These are phyloP conservation scores for Cyberlindnera amylophila DNA, from an alignment of 805 yeast genomes.

Conservation along the genomic window DNA sequence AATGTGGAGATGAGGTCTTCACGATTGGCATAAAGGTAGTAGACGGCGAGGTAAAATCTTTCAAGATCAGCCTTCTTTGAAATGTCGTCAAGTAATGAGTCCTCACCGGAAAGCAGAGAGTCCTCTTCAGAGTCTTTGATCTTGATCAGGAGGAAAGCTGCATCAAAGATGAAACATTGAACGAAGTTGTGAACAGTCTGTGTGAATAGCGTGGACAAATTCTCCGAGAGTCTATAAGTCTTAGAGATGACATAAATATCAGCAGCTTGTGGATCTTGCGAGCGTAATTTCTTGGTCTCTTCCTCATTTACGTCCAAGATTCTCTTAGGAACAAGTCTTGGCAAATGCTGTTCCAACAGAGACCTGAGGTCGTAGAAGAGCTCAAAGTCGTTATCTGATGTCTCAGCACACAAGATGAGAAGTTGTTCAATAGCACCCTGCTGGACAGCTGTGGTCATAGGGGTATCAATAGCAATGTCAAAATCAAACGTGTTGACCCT, in stretches of 20 bases:
- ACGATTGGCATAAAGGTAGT: slow-evolving; percentile 62
- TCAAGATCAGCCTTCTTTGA: slow-evolving; percentile 82
- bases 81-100: slow-evolving; percentile 55
- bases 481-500: slow-evolving; percentile 50
- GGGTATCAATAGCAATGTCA: slow-evolving; percentile 50
- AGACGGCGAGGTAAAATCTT: slow-evolving; percentile 73
- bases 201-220: slow-evolving; percentile 30
- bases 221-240: slow-evolving; percentile 22
- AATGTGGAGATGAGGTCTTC: slow-evolving; percentile 53
- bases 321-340: slow-evolving; percentile 49
- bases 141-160: slow-evolving; percentile 62
- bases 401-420: slow-evolving; percentile 57
- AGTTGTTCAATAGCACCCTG: slow-evolving; percentile 71
- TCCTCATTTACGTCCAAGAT: slow-evolving; percentile 47
- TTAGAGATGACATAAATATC: slow-evolving; percentile 23
- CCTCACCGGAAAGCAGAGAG: slow-evolving; percentile 54
- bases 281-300: slow-evolving; percentile 35
- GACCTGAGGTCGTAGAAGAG: slow-evolving; percentile 63
- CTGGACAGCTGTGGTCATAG: slow-evolving; percentile 54
- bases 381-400: slow-evolving; percentile 41
- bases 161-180: slow-evolving; percentile 52
- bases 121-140: slow-evolving; percentile 76
- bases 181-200: slow-evolving; percentile 48
- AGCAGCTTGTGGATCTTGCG: slow-evolving; percentile 19
- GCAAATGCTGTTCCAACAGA: slow-evolving; percentile 62